Evolutionary conservation across 2,329 filamentous ascomycete species (phyloP), one percentile per base, ranked within the genome.

Genomic region (Didymella pinodella): DNA sequence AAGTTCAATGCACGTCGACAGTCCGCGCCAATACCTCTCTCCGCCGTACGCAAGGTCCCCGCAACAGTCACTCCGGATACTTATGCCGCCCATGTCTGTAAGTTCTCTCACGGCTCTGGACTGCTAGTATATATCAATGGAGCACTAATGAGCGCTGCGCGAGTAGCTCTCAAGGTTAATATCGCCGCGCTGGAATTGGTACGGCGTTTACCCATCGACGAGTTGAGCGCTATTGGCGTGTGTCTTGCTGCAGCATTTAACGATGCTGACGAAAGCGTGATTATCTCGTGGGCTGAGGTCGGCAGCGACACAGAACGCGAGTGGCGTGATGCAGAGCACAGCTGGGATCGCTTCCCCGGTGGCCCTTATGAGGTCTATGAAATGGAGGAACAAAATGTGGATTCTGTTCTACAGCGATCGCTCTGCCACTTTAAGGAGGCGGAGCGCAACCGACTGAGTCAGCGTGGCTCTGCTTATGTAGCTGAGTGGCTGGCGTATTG

Each of bases 161-260:
- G 3, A 0, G 48, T 40, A 47, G 52, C 41, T 2, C 49, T 62
- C 7, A 25, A 54, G 20, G 50, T 53, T 43, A 57, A 61, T 20
- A 32, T 58, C 25, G 57, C 63, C 5, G 57, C 57, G 11, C 34
- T 57, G 12, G 25, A 55, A 16, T 47, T 59, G 7, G 48, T 54
- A 12, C 26, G 47, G 4, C 44, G 28, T 7, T 14, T 48, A 28
- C 34, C 44, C 7, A 28, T 48, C 7, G 28, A 34, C 8, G 44
- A 43, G 16, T 8, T 26, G 8, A 20, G 34, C 28, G 20, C 18
- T 16, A 20, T 54, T 18, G 36, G 45, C 2, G 28, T 14, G 7
- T 48, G 45, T 43, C 52, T 54, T 8, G 52, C 34, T 14, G 36
- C 45, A 16, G 52, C 52, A 7, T 54, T 54, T 16, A 44, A 20